Evolutionary conservation across 495 filamentous ascomycete genomes (phyloP).

Genomic region (Lophiotrema nucula): DNA sequence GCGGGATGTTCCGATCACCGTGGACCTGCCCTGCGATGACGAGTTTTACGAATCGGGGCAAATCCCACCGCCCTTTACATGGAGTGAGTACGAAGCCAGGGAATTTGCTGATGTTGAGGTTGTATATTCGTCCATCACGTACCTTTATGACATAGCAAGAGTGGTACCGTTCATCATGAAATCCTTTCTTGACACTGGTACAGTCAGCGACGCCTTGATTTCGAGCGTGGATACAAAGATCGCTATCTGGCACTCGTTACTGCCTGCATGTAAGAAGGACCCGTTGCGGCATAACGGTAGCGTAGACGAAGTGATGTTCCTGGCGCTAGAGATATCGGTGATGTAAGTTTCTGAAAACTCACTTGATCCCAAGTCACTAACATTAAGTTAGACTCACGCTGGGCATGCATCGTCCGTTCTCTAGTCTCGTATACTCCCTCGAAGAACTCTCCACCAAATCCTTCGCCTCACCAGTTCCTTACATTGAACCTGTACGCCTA

Average conservation of each 20-base stretch:
- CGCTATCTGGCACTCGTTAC: conserved; percentile 19
- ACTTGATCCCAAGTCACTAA: too few species aligned
- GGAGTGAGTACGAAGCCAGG: conserved; percentile 20
- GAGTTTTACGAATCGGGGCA: conserved; percentile 22
- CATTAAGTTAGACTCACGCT: conserved; percentile 8
- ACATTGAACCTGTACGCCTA: conserved; percentile 5
- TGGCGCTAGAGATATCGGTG: conserved; percentile 17
- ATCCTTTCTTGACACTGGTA: not conserved
- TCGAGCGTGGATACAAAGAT: conserved; percentile 20
- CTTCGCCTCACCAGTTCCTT: conserved; percentile 17
- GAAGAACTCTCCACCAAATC: conserved; percentile 18
- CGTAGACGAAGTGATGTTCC: conserved; percentile 30
- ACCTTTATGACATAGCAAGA: conserved; percentile 15
- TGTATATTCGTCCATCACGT: conserved; percentile 27
- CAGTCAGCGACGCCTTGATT: conserved; percentile 10
- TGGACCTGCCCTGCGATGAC: conserved; percentile 31
- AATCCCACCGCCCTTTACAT: conserved; percentile 21
- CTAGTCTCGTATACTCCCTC: conserved; percentile 15
- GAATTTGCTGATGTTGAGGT: conserved; percentile 26
- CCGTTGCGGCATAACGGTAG: conserved; percentile 15
- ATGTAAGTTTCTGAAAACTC: conserved; percentile 12
- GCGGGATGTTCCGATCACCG: conserved; percentile 10
- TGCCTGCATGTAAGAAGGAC: conserved; percentile 29
- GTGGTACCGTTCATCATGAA: conserved; percentile 12
- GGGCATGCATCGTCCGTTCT: conserved; percentile 25